Percentiles rank a stretch among this genome's conserved stretches.
Evolutionary conservation across 1,284 basidiomycete genomes (phyloP).

Genomic region (Marasmius tenuissimus): DNA sequence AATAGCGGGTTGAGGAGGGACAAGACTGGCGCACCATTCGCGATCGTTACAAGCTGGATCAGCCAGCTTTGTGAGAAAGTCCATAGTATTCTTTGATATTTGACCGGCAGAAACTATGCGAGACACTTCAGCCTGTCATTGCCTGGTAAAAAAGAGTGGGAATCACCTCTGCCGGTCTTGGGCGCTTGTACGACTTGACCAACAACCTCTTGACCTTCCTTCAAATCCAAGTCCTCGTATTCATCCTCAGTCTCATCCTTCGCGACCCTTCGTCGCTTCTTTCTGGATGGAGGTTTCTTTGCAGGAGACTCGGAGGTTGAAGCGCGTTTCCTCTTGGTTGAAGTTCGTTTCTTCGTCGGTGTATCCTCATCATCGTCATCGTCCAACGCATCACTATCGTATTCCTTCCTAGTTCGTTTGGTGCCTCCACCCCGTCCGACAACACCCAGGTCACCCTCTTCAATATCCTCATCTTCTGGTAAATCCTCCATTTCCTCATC

Average conservation of each 20-base stretch:
- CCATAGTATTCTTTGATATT: conserved; percentile 81
- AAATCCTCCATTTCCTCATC: not conserved
- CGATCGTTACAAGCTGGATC: conserved; percentile 84
- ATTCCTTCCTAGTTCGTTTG: conserved; percentile 12
- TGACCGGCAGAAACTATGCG: conserved; percentile 76
- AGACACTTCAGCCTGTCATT: not conserved
- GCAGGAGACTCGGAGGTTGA: conserved; percentile 19
- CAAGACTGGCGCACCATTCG: conserved; percentile 62
- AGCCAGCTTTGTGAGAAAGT: conserved; percentile 72
- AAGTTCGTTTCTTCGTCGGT: conserved; percentile 27
- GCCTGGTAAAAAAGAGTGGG: not conserved
- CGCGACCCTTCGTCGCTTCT: conserved; percentile 20
- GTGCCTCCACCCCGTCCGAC: not conserved
- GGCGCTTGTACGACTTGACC: conserved; percentile 74
- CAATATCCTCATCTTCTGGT: not conserved
- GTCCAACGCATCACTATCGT: conserved; percentile 53
- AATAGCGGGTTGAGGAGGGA: not conserved
- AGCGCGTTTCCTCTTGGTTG: conserved; percentile 36
- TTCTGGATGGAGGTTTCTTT: conserved; percentile 29
- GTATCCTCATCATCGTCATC: conserved; percentile 37
- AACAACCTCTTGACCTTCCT: conserved; percentile 71
- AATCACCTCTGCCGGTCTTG: conserved; percentile 73
- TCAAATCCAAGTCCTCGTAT: conserved; percentile 43
- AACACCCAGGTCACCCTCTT: not conserved
- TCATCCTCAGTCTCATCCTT: conserved; percentile 35